Evolutionary conservation across 1,284 basidiomycete species (phyloP).

Genomic region (Microbotryum saponariae): DNA sequence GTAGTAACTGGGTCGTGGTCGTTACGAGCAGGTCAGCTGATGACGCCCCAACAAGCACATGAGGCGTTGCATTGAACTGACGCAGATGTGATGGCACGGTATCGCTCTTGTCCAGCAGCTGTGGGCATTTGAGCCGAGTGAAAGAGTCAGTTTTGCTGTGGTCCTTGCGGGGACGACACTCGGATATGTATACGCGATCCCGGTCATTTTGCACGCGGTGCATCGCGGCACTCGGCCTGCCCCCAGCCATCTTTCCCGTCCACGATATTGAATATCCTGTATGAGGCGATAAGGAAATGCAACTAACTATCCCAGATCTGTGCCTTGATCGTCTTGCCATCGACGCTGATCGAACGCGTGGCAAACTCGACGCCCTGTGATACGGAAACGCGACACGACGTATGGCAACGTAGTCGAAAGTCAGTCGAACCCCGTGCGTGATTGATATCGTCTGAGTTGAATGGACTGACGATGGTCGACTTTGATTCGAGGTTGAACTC

Average conservation of each 20-base stretch:
- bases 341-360: slow-evolving; percentile 87
- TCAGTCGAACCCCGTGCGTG: too few species aligned
- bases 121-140: neutral
- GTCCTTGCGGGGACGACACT: too few species aligned
- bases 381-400: neutral
- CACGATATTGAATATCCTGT: neutral
- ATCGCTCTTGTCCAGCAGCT: slow-evolving; percentile 92
- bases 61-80: slow-evolving; percentile 44
- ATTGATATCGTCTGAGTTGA: too few species aligned
- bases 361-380: slow-evolving; percentile 81
- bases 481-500: slow-evolving; percentile 99
- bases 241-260: neutral
- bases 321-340: slow-evolving; percentile 95
- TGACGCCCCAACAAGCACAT: too few species aligned
- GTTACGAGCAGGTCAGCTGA: neutral
- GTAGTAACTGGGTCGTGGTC: slow-evolving; percentile 65
- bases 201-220: too few species aligned
- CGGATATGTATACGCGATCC: too few species aligned
- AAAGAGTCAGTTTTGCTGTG: neutral
- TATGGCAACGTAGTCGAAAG: too few species aligned
- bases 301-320: slow-evolving; percentile 96
- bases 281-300: slow-evolving; percentile 1
- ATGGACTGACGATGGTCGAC: slow-evolving; percentile 70
- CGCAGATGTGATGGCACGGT: slow-evolving; percentile 97
- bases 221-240: too few species aligned